phyloP scores from a whole-genome alignment of 2,329 filamentous ascomycete species.

The Claviceps monticola region DNA sequence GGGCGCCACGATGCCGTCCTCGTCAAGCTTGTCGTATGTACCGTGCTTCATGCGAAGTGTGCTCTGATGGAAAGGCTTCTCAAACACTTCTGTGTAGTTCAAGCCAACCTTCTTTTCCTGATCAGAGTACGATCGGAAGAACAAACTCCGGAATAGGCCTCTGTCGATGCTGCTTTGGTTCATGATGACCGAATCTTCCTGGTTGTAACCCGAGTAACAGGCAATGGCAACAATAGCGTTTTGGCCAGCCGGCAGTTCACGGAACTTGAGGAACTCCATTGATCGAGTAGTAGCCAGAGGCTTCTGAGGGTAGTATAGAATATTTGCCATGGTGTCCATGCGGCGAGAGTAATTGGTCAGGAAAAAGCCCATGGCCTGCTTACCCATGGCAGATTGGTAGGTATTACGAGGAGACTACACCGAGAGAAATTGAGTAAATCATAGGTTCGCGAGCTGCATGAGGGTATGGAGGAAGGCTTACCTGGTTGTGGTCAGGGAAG shows the following conservation, averaged over 20 bases:
- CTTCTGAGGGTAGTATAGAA: conserved; percentile 97
- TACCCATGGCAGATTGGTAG: conserved; percentile 98
- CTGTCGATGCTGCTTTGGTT: conserved; percentile 98
- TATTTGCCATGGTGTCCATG: conserved; percentile 99
- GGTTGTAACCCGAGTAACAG: conserved; percentile 97
- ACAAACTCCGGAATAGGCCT: conserved; percentile 90
- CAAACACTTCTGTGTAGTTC: conserved; percentile 83
- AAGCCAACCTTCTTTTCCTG: conserved; percentile 94
- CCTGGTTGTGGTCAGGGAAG: conserved; percentile 96
- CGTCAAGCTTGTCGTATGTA: conserved; percentile 94
- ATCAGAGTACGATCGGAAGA: conserved; percentile 95
- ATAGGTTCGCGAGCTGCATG: neutral
- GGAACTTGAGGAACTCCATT: conserved; percentile 98
- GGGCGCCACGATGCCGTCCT: conserved; percentile 87
- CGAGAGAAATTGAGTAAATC: neutral
- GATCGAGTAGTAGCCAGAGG: conserved; percentile 89
- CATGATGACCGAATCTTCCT: conserved; percentile 99
- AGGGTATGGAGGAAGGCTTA: conserved; percentile 21
- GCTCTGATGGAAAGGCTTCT: conserved; percentile 81
- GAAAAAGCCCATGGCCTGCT: conserved; percentile 99
- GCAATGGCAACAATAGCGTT: conserved; percentile 97
- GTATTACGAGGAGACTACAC: conserved; percentile 86
- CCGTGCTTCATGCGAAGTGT: conserved; percentile 88
- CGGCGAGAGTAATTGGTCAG: conserved; percentile 92
- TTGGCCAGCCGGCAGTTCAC: conserved; percentile 89